These are phyloP conservation scores for Phytophthora hybrid DNA, from an alignment of 352 stramenopile genomes.

Conservation along the genomic window DNA sequence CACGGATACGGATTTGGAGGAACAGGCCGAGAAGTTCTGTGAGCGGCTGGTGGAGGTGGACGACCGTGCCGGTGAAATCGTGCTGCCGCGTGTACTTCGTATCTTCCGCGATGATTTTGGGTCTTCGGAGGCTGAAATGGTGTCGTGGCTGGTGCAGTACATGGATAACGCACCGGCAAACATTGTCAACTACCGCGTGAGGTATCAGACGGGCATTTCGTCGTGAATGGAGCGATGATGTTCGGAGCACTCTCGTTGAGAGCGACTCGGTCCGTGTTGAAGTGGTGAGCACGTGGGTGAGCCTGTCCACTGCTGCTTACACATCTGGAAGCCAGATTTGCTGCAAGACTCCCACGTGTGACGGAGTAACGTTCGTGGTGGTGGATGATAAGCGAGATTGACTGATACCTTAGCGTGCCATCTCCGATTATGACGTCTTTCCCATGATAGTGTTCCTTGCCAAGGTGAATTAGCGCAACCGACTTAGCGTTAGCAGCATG, in stretches of 20 bases:
- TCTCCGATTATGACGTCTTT: conserved; percentile 12
- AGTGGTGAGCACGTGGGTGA: not conserved
- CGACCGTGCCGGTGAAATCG: conserved; percentile 59
- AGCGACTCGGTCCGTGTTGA: conserved; percentile 25
- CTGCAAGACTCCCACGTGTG: conserved; percentile 8
- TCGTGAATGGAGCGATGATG: conserved; percentile 48
- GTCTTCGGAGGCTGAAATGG: conserved; percentile 84
- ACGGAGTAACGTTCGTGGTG: conserved; percentile 28
- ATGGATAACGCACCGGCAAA: conserved; percentile 77
- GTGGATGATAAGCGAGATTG: not conserved
- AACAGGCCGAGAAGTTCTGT: conserved; percentile 85
- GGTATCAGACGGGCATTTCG: conserved; percentile 76
- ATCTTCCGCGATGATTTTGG: conserved; percentile 91
- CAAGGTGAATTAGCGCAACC: conserved; percentile 22
- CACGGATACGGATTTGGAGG: conserved; percentile 87
- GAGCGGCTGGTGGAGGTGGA: conserved; percentile 70
- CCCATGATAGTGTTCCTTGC: conserved; percentile 19
- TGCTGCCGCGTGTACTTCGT: conserved; percentile 79
- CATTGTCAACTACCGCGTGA: conserved; percentile 82
- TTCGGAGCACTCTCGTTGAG: conserved; percentile 1
- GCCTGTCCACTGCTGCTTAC: conserved; percentile 15
- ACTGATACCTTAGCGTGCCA: not conserved
- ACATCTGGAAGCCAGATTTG: not conserved
- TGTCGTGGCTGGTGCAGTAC: conserved; percentile 89
- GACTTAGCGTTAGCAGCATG: conserved; percentile 12